Evolutionary conservation across 2,329 filamentous ascomycete genomes (phyloP).

Genomic region (Nannizziopsis barbatae): DNA sequence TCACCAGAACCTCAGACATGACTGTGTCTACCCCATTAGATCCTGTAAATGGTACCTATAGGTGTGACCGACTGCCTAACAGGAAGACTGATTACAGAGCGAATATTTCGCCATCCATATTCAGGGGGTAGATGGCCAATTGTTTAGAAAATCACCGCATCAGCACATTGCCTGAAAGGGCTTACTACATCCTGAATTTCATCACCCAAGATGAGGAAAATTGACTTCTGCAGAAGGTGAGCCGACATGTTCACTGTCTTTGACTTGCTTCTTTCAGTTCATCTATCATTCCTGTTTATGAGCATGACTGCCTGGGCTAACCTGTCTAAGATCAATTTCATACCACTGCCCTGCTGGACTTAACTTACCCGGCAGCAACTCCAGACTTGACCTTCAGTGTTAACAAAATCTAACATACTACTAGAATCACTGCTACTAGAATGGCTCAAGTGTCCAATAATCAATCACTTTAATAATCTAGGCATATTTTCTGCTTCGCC

Average conservation of each 20-base stretch:
- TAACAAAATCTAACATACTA: constrained; percentile 63
- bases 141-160: constrained; percentile 25
- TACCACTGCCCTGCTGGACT: constrained; percentile 71
- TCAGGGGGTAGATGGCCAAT: background rate
- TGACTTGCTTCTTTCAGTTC: too few species aligned
- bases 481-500: constrained; percentile 53
- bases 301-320: too few species aligned
- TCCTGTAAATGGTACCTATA: too few species aligned
- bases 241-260: too few species aligned
- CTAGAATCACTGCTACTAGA: constrained; percentile 58
- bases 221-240: constrained; percentile 58
- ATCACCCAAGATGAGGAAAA: constrained; percentile 65
- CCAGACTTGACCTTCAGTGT: constrained; percentile 77
- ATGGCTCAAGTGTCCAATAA: constrained; percentile 62
- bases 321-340: constrained; percentile 48
- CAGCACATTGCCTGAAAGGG: constrained; percentile 30
- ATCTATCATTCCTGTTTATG: too few species aligned
- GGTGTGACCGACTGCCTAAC: too few species aligned
- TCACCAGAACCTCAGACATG: too few species aligned
- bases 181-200: constrained; percentile 81
- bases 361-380: constrained; percentile 77
- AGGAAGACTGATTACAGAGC: too few species aligned
- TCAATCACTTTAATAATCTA: constrained; percentile 42
- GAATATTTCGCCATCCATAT: too few species aligned
- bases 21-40: too few species aligned